Base-by-base conservation (phyloP, 2,329 filamentous ascomycete species). In the Magnaporthales sp. region DNA sequence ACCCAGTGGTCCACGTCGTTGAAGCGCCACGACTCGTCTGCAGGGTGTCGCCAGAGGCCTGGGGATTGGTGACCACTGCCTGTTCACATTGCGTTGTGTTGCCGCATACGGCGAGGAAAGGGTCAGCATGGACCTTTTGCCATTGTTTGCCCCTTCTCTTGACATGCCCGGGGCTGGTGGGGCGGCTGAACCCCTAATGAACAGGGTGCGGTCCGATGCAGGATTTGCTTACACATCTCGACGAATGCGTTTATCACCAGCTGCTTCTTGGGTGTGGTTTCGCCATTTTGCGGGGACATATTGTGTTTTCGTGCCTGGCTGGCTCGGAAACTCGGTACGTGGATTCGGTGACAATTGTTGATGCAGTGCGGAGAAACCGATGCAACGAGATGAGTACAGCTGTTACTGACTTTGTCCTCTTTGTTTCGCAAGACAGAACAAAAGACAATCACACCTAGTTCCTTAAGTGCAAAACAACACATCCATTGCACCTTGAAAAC, bases 21-120 rank as follows among this genome's bases (percentile, higher is more conserved):
- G 74, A 90, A 91, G 22, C 83, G 76, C 70, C 81, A 81, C 1
- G 87, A 89, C 69, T 84, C 78, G 69, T 91, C 88, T 19, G 85
- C 79, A 1, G 88, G 89, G 70, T 91, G 88, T 46, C 83, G 80
- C 88, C 87, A 81, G 24, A 81, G 71, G 1, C 79, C 77, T 5
- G 80, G 80, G 1, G 80, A 81, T 69, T 83, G 80, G 66, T 83
- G 81, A 3, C 80, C 80, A 64, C 75, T 77, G 70, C 75, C 75
- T 75, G 65, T 61, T 22, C 24, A 19, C 19, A 5, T 6, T 19
- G 13, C 10, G 51, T 24, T 56, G n/a, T 8, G 0, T 56, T 56
- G 51, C 22, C 51, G 51, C 4, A 24, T 56, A 1, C 2, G n/a
- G 51, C n/a, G 22, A 46, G 15, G n/a, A 19, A 19, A 15, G 3